These are phyloP conservation scores for Alnus rubra DNA, from an alignment of 306 rosid species.

Conservation along the genomic window DNA sequence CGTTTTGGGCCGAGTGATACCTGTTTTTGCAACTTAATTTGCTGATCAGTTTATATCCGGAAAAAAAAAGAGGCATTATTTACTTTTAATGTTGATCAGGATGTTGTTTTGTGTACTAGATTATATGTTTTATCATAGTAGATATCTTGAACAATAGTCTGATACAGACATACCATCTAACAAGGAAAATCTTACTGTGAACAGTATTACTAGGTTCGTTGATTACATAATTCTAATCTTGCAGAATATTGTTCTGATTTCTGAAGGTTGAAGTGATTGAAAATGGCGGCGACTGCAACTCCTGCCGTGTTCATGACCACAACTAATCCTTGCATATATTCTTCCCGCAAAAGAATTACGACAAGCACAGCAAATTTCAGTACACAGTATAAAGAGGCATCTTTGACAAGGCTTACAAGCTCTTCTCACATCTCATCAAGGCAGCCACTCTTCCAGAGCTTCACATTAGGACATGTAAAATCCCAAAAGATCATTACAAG, in stretches of 20 bases:
- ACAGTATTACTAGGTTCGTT: no score
- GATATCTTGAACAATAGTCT: neutral
- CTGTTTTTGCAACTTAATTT: neutral
- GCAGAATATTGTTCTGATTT: slow-evolving; percentile 19
- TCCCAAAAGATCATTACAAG: slow-evolving; percentile 47
- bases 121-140: neutral
- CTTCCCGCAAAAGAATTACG: slow-evolving; percentile 40
- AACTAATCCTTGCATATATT: slow-evolving; percentile 43
- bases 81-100: neutral
- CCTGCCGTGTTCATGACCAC: slow-evolving; percentile 63
- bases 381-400: slow-evolving; percentile 39
- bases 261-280: slow-evolving; percentile 22
- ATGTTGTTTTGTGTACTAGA: neutral
- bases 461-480: slow-evolving; percentile 40
- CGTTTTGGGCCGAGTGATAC: neutral
- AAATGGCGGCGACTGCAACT: slow-evolving; percentile 64
- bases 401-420: slow-evolving; percentile 61
- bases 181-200: neutral
- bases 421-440: slow-evolving; percentile 52
- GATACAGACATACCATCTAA: neutral
- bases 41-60: no score
- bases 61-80: neutral
- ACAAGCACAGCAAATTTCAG: slow-evolving; percentile 34
- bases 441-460: slow-evolving; percentile 38
- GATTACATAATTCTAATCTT: slow-evolving; percentile 5